A percentile compares a stretch with the other conserved stretches of the same genome.
These are phyloP conservation scores for Agroathelia rolfsii DNA, from an alignment of 1,284 basidiomycete genomes.

Conservation along the genomic window DNA sequence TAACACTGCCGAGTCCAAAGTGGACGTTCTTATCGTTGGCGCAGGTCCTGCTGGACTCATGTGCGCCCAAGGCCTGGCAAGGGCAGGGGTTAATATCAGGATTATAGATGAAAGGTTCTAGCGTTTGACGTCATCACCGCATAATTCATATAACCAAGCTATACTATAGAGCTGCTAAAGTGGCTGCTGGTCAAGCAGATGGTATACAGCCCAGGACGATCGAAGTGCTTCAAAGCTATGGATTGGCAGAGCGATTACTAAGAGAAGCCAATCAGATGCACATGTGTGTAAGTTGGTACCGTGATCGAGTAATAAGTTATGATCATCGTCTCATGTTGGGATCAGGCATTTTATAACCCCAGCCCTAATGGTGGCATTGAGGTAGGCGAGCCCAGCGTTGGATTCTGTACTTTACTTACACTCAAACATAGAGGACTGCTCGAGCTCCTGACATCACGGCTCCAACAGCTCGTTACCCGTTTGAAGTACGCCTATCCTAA, in stretches of 20 bases:
- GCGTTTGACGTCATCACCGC: too few relatives aligned
- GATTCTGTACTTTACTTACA: slow-evolving; percentile 1
- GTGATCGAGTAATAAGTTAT: not conserved
- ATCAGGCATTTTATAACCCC: slow-evolving; percentile 30
- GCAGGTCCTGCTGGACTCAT: slow-evolving; percentile 48
- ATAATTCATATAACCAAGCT: too few relatives aligned
- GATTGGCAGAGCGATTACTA: slow-evolving; percentile 25
- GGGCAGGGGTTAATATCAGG: slow-evolving; percentile 49
- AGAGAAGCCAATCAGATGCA: slow-evolving; percentile 23
- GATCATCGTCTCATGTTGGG: not conserved
- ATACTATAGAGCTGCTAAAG: too few relatives aligned
- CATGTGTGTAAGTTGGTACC: slow-evolving; percentile 15
- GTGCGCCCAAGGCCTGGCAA: slow-evolving; percentile 54
- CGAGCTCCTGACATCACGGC: slow-evolving; percentile 22
- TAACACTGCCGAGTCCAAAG: too few relatives aligned
- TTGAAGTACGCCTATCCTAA: slow-evolving; percentile 18
- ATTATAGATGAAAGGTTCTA: slow-evolving; percentile 62
- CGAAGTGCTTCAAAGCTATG: slow-evolving; percentile 34
- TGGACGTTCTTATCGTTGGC: slow-evolving; percentile 48
- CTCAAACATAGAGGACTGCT: slow-evolving; percentile 16
- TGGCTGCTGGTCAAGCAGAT: slow-evolving; percentile 30
- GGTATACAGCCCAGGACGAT: slow-evolving; percentile 33
- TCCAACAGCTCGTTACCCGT: slow-evolving; percentile 25
- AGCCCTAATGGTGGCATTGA: slow-evolving; percentile 21
- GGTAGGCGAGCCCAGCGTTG: slow-evolving; percentile 6